These are phyloP conservation scores for Cryptosporidium canis DNA, from an alignment of 169 alveolate species.

Conservation along the genomic window DNA sequence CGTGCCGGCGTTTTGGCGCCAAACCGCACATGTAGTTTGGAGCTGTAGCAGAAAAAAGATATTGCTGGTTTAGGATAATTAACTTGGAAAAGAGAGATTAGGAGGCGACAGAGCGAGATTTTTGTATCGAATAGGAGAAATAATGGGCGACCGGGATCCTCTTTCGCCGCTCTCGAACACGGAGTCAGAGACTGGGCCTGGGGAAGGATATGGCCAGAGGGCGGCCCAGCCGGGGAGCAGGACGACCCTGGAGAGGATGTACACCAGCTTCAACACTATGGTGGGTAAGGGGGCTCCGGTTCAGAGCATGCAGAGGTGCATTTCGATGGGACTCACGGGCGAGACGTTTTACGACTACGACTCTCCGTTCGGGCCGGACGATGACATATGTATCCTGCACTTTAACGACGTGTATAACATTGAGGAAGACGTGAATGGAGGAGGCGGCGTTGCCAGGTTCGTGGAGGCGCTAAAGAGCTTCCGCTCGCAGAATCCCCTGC, in stretches of 20 bases:
- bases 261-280: background rate
- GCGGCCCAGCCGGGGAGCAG: background rate
- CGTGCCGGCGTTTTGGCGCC: background rate
- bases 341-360: constrained; percentile 79
- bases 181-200: background rate
- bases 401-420: constrained; percentile 93
- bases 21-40: background rate
- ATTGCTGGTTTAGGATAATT: background rate
- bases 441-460: constrained; percentile 90
- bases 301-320: constrained; percentile 13
- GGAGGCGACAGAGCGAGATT: background rate
- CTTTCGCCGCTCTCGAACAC: constrained; percentile 44
- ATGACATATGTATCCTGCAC: constrained; percentile 84
- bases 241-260: background rate
- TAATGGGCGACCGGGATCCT: constrained; percentile 55
- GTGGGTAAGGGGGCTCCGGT: constrained; percentile 53
- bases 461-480: constrained; percentile 81
- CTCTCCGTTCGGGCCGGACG: constrained; percentile 78
- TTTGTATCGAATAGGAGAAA: background rate
- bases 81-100: background rate
- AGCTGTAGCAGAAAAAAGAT: background rate
- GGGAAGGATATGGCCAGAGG: background rate
- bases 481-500: constrained; percentile 75
- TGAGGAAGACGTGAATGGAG: constrained; percentile 82
- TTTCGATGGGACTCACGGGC: constrained; percentile 56